Conservation (phyloP, 2,329 filamentous ascomycete species). For the Arthrobotrys sphaeroides region DNA sequence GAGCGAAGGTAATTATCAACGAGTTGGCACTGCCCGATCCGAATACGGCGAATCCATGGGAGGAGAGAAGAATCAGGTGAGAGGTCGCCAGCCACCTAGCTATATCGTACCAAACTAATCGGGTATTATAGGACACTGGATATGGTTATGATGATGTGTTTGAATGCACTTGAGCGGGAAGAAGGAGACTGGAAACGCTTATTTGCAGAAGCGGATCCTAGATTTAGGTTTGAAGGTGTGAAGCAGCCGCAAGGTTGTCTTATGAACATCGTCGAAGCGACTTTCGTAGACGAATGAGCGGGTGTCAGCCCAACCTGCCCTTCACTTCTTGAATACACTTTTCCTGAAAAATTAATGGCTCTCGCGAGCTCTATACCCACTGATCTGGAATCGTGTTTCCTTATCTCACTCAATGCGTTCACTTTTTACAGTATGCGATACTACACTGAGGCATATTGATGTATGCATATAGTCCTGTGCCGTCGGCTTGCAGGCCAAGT, state of each 20-base stretch:
- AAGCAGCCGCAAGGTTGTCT: slow-evolving; percentile 46
- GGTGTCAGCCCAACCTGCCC: neutral
- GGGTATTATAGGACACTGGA: slow-evolving; percentile 59
- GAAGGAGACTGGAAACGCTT: slow-evolving; percentile 59
- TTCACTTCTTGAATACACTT: neutral
- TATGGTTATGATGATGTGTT: slow-evolving; percentile 60
- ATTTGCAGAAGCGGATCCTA: slow-evolving; percentile 56
- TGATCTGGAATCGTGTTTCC: neutral
- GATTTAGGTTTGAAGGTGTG: slow-evolving; percentile 51
- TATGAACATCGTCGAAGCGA: slow-evolving; percentile 54
- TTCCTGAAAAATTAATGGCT: neutral
- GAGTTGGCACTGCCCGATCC: slow-evolving; percentile 59
- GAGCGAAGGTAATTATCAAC: slow-evolving; percentile 64
- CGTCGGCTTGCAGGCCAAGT: neutral
- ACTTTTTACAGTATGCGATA: neutral
- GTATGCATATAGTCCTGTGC: slow-evolving; percentile 2
- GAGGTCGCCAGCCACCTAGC: neutral
- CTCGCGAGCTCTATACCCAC: neutral
- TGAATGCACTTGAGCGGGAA: slow-evolving; percentile 61
- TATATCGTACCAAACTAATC: slow-evolving; percentile 24
- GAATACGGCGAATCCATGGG: slow-evolving; percentile 50
- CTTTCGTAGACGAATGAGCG: slow-evolving; percentile 33
- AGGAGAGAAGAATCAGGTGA: slow-evolving; percentile 57
- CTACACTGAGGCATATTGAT: neutral
- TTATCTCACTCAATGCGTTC: neutral